These are phyloP conservation scores for Podospora anserina DNA, from an alignment of 495 filamentous ascomycete species.

Conservation along the genomic window DNA sequence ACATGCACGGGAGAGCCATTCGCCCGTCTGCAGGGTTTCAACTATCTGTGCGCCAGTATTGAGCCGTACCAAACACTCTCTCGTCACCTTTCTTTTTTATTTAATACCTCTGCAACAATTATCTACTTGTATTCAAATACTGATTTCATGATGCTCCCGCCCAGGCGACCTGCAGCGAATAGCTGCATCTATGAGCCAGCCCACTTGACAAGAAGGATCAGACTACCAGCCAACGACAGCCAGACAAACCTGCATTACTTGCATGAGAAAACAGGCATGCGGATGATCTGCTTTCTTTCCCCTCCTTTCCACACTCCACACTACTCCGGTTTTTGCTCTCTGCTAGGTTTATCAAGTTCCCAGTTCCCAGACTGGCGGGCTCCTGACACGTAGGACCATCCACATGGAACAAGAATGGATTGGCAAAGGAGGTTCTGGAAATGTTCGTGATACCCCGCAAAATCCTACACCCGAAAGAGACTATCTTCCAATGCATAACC, in stretches of 20 bases:
- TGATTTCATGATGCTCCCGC: neutral
- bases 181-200: no score
- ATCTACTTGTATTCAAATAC: neutral
- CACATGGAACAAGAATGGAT: neutral
- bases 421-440: neutral
- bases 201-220: no score
- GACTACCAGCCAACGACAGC: neutral
- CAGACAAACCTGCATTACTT: neutral
- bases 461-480: neutral
- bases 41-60: slow-evolving; percentile 11
- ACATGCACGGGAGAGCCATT: neutral
- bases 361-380: neutral
- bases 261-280: neutral
- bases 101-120: neutral
- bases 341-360: neutral
- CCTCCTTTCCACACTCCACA: neutral
- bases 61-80: neutral
- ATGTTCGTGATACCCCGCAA: neutral
- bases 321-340: neutral
- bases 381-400: neutral
- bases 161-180: neutral
- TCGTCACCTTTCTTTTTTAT: neutral
- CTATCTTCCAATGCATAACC: neutral
- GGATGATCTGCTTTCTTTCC: neutral
- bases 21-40: neutral